These are phyloP conservation scores for Ophiostoma populinum DNA, from an alignment of 2,329 filamentous ascomycete species.

Conservation along the genomic window DNA sequence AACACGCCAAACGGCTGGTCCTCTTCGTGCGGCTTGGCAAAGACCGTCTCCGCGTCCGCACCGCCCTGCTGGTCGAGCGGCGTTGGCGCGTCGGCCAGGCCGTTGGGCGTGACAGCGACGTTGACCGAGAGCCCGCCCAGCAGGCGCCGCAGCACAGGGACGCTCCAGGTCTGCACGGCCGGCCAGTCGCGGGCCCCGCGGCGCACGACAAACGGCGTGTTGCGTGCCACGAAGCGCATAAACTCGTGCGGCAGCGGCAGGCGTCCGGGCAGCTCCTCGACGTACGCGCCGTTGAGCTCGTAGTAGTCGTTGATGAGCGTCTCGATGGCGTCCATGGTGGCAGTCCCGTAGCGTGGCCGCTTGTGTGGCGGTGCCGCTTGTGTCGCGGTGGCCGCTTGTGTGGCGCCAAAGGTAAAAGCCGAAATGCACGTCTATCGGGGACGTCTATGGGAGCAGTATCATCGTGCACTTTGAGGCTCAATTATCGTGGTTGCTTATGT, in stretches of 20 bases:
- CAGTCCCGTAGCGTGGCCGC: no score
- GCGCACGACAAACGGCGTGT: conserved; percentile 58
- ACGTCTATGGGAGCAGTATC: no score
- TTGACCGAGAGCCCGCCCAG: conserved; percentile 45
- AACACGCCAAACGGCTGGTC: conserved; percentile 44
- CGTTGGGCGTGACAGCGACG: conserved; percentile 59
- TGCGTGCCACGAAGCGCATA: conserved; percentile 57
- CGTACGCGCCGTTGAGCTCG: conserved; percentile 45
- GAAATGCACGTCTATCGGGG: no score
- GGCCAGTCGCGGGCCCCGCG: conserved; percentile 44
- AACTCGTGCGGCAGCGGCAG: conserved; percentile 63
- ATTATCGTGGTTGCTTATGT: no score
- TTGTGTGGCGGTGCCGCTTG: no score
- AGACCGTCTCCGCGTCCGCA: conserved; percentile 23
- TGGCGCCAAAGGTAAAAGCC: no score
- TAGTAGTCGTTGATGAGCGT: conserved; percentile 53
- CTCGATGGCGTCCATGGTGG: conserved; percentile 25
- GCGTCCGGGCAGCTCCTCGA: conserved; percentile 50
- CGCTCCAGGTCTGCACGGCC: conserved; percentile 45
- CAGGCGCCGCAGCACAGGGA: conserved; percentile 35
- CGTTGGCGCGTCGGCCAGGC: conserved; percentile 41
- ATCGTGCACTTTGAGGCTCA: no score
- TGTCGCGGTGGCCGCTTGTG: no score
- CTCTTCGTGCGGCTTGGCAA: conserved; percentile 58
- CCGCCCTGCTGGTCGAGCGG: conserved; percentile 17